A percentile compares a stretch with the other conserved stretches of the same genome.
These are phyloP conservation scores for Rosa rugosa DNA, from an alignment of 306 rosid genomes.

Conservation along the genomic window DNA sequence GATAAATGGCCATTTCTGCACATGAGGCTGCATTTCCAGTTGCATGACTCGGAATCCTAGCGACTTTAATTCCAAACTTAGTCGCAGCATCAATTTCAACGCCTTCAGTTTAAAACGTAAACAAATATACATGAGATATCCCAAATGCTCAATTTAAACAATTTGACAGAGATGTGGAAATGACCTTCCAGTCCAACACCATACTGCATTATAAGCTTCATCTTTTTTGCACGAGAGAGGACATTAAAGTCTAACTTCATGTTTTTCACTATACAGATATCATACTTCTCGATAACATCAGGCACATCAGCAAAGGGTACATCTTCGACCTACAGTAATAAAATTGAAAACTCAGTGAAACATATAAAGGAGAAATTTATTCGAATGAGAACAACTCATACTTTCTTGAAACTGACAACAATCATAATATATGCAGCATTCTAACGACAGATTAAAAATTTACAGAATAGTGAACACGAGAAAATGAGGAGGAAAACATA, in stretches of 20 bases:
- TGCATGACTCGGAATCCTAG: conserved; percentile 63
- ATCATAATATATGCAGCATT: not conserved
- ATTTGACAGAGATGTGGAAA: conserved; percentile 13
- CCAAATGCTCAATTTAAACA: not conserved
- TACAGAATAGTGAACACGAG: not conserved
- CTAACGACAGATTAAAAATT: not conserved
- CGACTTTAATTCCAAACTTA: conserved; percentile 81
- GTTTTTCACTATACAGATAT: conserved; percentile 55
- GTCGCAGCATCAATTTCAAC: conserved; percentile 91
- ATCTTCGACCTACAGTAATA: conserved; percentile 64
- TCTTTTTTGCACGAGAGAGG: conserved; percentile 60
- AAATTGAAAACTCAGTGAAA: conserved; percentile 4
- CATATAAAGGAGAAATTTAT: not conserved
- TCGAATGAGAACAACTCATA: not conserved
- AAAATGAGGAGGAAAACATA: not conserved
- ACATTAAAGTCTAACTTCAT: conserved; percentile 65
- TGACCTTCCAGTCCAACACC: conserved; percentile 95
- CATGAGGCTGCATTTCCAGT: conserved; percentile 88
- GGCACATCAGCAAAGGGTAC: conserved; percentile 68
- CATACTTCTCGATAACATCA: conserved; percentile 54
- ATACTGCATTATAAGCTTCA: conserved; percentile 85
- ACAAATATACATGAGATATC: not conserved
- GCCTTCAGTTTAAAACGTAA: conserved; percentile 47
- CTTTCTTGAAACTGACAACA: not conserved
- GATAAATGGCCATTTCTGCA: conserved; percentile 91